Evolutionary conservation across 1,139 yeast genomes (phyloP).

Genomic region (Hansenula anomala): DNA sequence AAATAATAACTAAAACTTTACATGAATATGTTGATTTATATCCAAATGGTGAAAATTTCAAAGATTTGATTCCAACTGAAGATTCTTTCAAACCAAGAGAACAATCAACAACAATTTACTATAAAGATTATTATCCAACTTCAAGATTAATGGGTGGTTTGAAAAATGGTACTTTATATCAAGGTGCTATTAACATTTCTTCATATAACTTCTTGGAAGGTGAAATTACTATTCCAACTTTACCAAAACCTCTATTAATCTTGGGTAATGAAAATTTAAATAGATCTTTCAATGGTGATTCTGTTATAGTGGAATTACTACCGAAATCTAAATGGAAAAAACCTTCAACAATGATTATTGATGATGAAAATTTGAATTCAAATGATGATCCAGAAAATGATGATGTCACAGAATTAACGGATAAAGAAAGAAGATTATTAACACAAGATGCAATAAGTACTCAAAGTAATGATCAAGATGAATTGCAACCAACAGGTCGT

Average conservation of each 20-base stretch:
- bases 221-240: conserved; percentile 64
- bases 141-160: conserved; percentile 89
- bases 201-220: conserved; percentile 90
- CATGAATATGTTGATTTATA: conserved; percentile 64
- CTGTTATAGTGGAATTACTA: conserved; percentile 83
- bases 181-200: conserved; percentile 76
- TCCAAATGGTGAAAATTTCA: conserved; percentile 71
- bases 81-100: conserved; percentile 28
- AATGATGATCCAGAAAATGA: conserved; percentile 37
- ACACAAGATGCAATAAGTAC: conserved; percentile 71
- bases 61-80: conserved; percentile 72
- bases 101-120: conserved; percentile 52
- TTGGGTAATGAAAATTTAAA: conserved; percentile 82
- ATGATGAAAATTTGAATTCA: conserved; percentile 45
- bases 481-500: conserved; percentile 83
- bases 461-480: conserved; percentile 46
- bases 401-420: conserved; percentile 21
- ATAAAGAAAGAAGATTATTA: conserved; percentile 46
- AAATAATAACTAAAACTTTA: conserved; percentile 52
- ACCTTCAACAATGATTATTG: conserved; percentile 75
- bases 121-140: conserved; percentile 73
- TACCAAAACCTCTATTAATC: conserved; percentile 77
- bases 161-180: conserved; percentile 80
- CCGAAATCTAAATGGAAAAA: conserved; percentile 88
- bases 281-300: conserved; percentile 89